These are phyloP conservation scores for Penicillium sp. DNA, from an alignment of 2,329 filamentous ascomycete species.

Conservation along the genomic window DNA sequence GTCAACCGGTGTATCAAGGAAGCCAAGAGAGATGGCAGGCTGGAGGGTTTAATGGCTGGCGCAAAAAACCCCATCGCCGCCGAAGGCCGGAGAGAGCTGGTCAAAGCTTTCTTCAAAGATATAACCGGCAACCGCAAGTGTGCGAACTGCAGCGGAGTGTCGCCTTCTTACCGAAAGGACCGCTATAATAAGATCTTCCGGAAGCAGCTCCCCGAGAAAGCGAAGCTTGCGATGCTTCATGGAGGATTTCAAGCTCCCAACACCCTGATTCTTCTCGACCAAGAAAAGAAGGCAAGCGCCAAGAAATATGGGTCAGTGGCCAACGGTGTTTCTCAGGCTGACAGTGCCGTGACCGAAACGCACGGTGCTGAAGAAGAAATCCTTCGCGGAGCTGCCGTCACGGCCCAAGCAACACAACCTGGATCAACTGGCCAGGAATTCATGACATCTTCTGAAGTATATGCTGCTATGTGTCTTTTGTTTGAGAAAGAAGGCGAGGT, in stretches of 20 bases:
- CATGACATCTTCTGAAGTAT: slow-evolving; percentile 76
- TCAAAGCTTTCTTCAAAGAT: slow-evolving; percentile 74
- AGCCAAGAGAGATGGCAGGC: slow-evolving; percentile 46
- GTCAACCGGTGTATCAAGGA: slow-evolving; percentile 65
- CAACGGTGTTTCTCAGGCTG: slow-evolving; percentile 7
- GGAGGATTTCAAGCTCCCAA: slow-evolving; percentile 62
- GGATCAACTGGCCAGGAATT: slow-evolving; percentile 58
- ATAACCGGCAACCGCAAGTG: slow-evolving; percentile 68
- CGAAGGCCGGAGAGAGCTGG: slow-evolving; percentile 66
- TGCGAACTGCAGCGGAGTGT: slow-evolving; percentile 61
- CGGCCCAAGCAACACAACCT: slow-evolving; percentile 21
- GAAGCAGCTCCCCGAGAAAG: slow-evolving; percentile 67
- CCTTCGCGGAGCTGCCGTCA: slow-evolving; percentile 44
- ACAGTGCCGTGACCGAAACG: slow-evolving; percentile 45
- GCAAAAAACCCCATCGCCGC: slow-evolving; percentile 79
- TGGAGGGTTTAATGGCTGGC: slow-evolving; percentile 38
- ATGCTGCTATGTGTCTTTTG: slow-evolving; percentile 67
- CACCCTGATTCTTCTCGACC: slow-evolving; percentile 57
- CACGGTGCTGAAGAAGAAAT: slow-evolving; percentile 56
- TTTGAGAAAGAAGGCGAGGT: slow-evolving; percentile 86
- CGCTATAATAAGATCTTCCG: slow-evolving; percentile 90
- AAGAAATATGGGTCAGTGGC: slow-evolving; percentile 26
- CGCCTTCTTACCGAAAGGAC: slow-evolving; percentile 81
- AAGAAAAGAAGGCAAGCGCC: slow-evolving; percentile 36
- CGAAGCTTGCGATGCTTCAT: slow-evolving; percentile 70